These are phyloP conservation scores for Diaporthe batatas DNA, from an alignment of 2,329 filamentous ascomycete species.

Conservation along the genomic window DNA sequence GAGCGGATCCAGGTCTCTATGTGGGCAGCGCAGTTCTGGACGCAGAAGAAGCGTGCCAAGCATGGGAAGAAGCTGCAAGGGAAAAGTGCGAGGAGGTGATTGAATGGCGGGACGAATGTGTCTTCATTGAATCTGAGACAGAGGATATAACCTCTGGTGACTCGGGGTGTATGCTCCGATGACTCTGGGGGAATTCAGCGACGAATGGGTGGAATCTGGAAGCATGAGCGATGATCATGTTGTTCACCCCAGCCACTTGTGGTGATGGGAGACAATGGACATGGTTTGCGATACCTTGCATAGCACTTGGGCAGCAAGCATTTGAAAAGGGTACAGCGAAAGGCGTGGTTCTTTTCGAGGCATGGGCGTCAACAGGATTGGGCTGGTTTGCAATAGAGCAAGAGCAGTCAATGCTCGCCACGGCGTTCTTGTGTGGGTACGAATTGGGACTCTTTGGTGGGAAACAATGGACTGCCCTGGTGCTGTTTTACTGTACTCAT, in stretches of 20 bases:
- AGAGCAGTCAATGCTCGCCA: constrained; percentile 15
- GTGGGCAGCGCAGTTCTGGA: neutral
- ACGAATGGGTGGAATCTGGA: neutral
- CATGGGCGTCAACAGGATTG: constrained; percentile 20
- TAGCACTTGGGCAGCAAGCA: constrained; percentile 32
- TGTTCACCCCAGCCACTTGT: neutral
- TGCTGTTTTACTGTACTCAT: constrained; percentile 5
- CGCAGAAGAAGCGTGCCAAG: constrained; percentile 34
- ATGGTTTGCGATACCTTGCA: constrained; percentile 32
- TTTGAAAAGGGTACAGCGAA: constrained; percentile 25
- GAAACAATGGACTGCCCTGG: constrained; percentile 1
- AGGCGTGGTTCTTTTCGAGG: constrained; percentile 19
- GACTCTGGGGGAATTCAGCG: constrained; percentile 9
- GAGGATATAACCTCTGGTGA: neutral
- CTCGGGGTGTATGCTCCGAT: neutral
- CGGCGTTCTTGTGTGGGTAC: constrained; percentile 9
- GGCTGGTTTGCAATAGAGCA: constrained; percentile 17
- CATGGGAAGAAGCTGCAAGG: constrained; percentile 26
- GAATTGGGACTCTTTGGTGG: constrained; percentile 7
- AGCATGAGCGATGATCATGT: neutral
- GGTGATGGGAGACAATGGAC: neutral
- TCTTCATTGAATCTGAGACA: neutral
- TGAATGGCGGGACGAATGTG: constrained; percentile 3
- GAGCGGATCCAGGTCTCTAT: neutral
- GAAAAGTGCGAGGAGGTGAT: constrained; percentile 2